These are phyloP conservation scores for Podospora bellae-mahoneyi DNA, from an alignment of 495 filamentous ascomycete species.

Conservation along the genomic window DNA sequence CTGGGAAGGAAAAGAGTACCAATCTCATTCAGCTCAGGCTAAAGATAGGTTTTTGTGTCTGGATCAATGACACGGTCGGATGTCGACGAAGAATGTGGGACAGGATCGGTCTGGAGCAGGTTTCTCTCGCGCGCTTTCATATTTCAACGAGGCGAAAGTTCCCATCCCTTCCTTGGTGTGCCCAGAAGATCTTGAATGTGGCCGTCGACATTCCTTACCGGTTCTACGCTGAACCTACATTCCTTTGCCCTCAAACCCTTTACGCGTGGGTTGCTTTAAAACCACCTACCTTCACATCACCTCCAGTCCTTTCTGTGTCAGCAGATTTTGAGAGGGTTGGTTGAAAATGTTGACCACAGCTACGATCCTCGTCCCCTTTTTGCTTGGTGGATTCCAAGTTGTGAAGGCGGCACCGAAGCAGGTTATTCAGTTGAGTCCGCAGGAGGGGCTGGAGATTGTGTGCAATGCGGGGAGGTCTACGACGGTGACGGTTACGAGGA, in stretches of 20 bases:
- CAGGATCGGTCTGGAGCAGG: background rate
- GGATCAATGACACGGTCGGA: background rate
- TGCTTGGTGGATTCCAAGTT: background rate
- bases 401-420: background rate
- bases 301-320: conserved; percentile 2
- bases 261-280: background rate
- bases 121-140: background rate
- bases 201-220: background rate
- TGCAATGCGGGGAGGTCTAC: background rate
- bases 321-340: background rate
- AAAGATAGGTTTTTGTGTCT: background rate
- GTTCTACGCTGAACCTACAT: conserved; percentile 3
- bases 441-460: background rate
- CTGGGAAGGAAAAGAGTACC: background rate
- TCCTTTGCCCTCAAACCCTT: background rate
- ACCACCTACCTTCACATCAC: background rate
- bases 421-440: background rate
- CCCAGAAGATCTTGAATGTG: background rate
- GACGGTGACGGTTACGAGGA: conserved; percentile 16
- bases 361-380: background rate
- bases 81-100: background rate
- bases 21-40: background rate
- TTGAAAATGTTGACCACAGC: conserved; percentile 3
- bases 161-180: background rate
- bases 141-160: background rate